These are phyloP conservation scores for Glycine tomentella DNA, from an alignment of 306 rosid species.

Conservation along the genomic window DNA sequence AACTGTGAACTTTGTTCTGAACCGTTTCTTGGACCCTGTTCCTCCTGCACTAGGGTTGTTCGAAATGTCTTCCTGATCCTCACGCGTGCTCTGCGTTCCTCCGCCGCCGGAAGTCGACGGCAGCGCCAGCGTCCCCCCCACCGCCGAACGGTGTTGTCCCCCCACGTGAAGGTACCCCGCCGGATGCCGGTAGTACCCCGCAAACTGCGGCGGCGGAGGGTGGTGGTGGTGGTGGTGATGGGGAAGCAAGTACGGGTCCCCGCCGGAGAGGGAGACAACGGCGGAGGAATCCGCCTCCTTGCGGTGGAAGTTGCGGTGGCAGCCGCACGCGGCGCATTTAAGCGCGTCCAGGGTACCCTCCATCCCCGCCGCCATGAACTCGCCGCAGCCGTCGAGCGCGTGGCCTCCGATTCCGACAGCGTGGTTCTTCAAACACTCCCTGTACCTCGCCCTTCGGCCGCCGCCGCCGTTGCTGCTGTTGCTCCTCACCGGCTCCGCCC, in stretches of 20 bases:
- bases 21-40: constrained; percentile 69
- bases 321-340: constrained; percentile 95
- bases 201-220: constrained; percentile 56
- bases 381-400: constrained; percentile 95
- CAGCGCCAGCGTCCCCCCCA: constrained; percentile 65
- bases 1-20: constrained; percentile 77
- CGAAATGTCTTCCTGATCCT: constrained; percentile 85
- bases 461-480: background rate
- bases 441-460: constrained; percentile 56
- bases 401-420: constrained; percentile 89
- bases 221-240: constrained; percentile 45
- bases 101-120: constrained; percentile 83
- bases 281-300: constrained; percentile 55
- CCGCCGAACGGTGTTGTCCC: constrained; percentile 44
- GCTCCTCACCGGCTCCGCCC: constrained; percentile 49
- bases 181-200: constrained; percentile 76
- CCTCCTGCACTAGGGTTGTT: constrained; percentile 78
- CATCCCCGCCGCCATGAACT: constrained; percentile 76
- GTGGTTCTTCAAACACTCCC: constrained; percentile 92
- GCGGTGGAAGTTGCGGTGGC: constrained; percentile 98
- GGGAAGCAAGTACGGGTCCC: constrained; percentile 57
- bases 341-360: constrained; percentile 83
- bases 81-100: constrained; percentile 67
- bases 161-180: constrained; percentile 80
- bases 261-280: background rate